Percentiles rank a stretch among this genome's conserved stretches.
phyloP scores from a whole-genome alignment of 371 early-diverging fungal species.

The Rhizomucor miehei region DNA sequence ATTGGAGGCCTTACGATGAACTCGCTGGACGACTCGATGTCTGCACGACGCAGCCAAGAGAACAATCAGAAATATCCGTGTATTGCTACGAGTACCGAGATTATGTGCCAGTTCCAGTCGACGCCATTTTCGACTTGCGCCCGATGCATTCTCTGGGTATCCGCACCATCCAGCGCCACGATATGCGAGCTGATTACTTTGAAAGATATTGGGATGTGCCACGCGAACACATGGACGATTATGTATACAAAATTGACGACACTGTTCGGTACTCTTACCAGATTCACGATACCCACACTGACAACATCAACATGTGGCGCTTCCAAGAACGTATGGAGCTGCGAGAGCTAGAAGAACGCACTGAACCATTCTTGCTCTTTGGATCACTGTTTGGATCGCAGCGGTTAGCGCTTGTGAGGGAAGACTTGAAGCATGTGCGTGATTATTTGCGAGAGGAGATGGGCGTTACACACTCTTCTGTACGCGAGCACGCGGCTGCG shows the following conservation, averaged over 20 bases:
- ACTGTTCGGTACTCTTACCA: slow-evolving; percentile 25
- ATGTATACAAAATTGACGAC: slow-evolving; percentile 21
- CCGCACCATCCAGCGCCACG: slow-evolving; percentile 16
- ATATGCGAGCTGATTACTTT: slow-evolving; percentile 21
- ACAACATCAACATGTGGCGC: slow-evolving; percentile 5
- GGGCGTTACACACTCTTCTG: slow-evolving; percentile 19
- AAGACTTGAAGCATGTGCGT: slow-evolving; percentile 7
- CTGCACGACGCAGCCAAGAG: slow-evolving; percentile 11
- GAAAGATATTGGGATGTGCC: slow-evolving; percentile 4
- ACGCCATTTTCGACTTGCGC: slow-evolving; percentile 33
- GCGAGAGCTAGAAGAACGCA: slow-evolving; percentile 12
- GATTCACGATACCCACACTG: slow-evolving; percentile 19
- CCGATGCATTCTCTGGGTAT: slow-evolving; percentile 14
- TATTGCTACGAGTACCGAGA: slow-evolving; percentile 35
- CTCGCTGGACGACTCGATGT: slow-evolving; percentile 12
- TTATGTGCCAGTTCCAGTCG: slow-evolving; percentile 36
- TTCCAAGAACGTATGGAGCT: slow-evolving; percentile 14
- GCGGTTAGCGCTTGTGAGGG: slow-evolving; percentile 11
- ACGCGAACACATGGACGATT: background rate
- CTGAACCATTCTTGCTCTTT: slow-evolving; percentile 30
- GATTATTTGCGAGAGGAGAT: slow-evolving; percentile 13
- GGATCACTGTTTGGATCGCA: slow-evolving; percentile 31
- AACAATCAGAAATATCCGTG: background rate
- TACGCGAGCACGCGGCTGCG: slow-evolving; percentile 11
- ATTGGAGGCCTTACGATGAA: slow-evolving; percentile 23